Evolutionary conservation across 768 basidiomycete species (phyloP).

Genomic region (Podaxis carcinomalis): DNA sequence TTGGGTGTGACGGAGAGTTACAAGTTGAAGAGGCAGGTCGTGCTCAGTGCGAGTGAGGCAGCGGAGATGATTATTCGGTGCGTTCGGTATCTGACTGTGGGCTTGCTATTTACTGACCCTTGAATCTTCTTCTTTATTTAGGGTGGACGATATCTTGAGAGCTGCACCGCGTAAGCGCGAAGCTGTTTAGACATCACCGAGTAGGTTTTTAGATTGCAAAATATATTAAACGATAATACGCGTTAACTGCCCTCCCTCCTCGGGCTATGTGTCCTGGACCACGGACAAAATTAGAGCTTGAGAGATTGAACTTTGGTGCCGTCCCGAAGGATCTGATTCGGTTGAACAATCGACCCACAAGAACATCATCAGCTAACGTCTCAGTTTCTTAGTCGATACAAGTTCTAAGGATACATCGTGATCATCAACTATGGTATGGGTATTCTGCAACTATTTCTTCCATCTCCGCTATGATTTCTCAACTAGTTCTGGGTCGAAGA

Average conservation of each 20-base stretch:
- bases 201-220: neutral
- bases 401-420: too few relatives aligned
- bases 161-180: conserved; percentile 84
- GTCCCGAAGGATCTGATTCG: too few relatives aligned
- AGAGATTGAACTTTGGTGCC: too few relatives aligned
- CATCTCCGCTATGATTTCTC: too few relatives aligned
- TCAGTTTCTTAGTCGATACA: too few relatives aligned
- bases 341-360: too few relatives aligned
- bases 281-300: too few relatives aligned
- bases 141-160: conserved; percentile 90
- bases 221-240: neutral
- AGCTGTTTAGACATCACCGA: conserved; percentile 44
- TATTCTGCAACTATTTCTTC: too few relatives aligned
- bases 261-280: neutral
- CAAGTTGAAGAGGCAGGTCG: conserved; percentile 94
- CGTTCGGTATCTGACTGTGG: conserved; percentile 17
- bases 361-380: too few relatives aligned
- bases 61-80: conserved; percentile 98
- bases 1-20: conserved; percentile 95
- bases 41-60: conserved; percentile 91
- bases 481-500: too few relatives aligned
- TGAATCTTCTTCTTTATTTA: conserved; percentile 21
- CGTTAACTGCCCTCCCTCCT: neutral
- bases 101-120: neutral
- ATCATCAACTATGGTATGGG: too few relatives aligned